Base-by-base conservation (phyloP, 371 early-diverging fungal species). In the Amoeboaphelidium protococcarum region DNA sequence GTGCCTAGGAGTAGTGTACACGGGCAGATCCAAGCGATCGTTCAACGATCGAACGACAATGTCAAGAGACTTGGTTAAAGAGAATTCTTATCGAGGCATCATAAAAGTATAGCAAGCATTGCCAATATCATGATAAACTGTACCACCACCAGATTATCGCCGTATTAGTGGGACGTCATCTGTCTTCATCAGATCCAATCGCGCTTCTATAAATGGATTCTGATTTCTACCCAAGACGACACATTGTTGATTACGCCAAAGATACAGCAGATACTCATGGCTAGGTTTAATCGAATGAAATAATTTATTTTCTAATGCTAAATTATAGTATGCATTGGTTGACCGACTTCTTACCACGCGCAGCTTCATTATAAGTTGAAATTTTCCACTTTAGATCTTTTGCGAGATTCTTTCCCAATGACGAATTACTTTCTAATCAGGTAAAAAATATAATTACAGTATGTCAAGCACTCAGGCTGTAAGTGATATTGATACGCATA, bases 41-140 rank as follows among this genome's bases (percentile, higher is more conserved):
- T 69, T 68, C 37, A 92, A 58, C 1, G 89, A 80, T 12, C 68
- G 61, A 10, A 74, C 61, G 23, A 92, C 81, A 52, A 91, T 58
- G 44, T 74, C 66, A n/a, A 81, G 87, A 57, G 74, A 73, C 1
- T 62, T 61, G 52, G 66, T 62, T 25, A 90, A 69, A 20, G 73
- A 66, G 57, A 95, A 95, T 4, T 65, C 64, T 10, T 65, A 67
- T 40, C 88, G 65, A n/a, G 94, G 91, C 82, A 84, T 84, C 50
- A 84, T 71, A 45, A 86, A 71, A 22, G 81, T 78, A 68, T 89
- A 95, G 61, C 82, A 82, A 10, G 82, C 78, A 58, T 95, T 95
- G 25, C 94, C 94, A 60, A 82, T 63, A 62, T 92, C 92, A 69
- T 95, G 96, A 64, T 84, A 92, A 4, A 95, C 96, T 1, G 94